These are phyloP conservation scores for Linnemannia zychae DNA, from an alignment of 192 early-diverging fungal species.

Conservation along the genomic window DNA sequence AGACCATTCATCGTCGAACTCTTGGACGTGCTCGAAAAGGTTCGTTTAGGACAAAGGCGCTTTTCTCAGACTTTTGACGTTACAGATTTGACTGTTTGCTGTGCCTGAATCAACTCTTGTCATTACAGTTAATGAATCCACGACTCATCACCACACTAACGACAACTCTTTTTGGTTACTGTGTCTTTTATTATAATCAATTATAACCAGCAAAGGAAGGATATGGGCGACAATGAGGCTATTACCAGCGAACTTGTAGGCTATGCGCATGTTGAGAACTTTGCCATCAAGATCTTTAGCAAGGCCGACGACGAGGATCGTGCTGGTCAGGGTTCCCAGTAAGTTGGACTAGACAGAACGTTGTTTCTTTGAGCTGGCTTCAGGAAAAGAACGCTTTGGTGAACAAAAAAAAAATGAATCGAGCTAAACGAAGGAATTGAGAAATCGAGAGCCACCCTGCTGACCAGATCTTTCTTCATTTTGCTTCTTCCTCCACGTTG, in stretches of 20 bases:
- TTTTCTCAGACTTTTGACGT: background rate
- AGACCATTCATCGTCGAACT: slow-evolving; percentile 71
- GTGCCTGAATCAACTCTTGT: background rate
- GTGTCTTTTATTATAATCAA: background rate
- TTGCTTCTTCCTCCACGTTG: background rate
- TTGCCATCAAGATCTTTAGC: slow-evolving; percentile 90
- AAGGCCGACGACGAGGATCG: slow-evolving; percentile 96
- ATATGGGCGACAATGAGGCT: slow-evolving; percentile 71
- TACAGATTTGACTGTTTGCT: too few relatives aligned
- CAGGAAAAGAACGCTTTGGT: background rate
- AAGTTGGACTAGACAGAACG: slow-evolving; percentile 29
- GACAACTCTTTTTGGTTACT: background rate
- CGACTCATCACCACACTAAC: background rate
- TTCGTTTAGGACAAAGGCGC: slow-evolving; percentile 38
- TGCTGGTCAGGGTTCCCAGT: slow-evolving; percentile 83
- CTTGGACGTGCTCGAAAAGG: slow-evolving; percentile 86
- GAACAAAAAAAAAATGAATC: background rate
- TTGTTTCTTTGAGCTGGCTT: background rate
- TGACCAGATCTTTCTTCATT: background rate
- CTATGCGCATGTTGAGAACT: slow-evolving; percentile 86
- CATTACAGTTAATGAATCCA: background rate
- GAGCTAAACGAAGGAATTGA: background rate
- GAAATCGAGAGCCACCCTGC: background rate
- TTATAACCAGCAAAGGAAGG: slow-evolving; percentile 76
- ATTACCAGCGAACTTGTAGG: slow-evolving; percentile 84